phyloP scores from a whole-genome alignment of 2,329 filamentous ascomycete species.

The Claviceps fusiformis region DNA sequence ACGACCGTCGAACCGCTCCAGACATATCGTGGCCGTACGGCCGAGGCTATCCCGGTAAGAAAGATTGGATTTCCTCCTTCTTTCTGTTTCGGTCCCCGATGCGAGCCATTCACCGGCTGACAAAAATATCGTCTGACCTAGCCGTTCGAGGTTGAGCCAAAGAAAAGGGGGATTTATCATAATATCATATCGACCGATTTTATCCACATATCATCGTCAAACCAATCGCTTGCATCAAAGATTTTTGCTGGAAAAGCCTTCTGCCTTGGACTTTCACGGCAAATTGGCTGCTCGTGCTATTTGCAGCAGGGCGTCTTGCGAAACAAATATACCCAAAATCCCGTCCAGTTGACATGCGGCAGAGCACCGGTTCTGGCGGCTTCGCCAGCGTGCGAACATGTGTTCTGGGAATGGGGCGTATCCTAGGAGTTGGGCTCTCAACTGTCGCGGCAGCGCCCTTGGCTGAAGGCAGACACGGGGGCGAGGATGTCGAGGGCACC shows the following conservation, averaged over 20 bases:
- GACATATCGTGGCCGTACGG: conserved; percentile 3
- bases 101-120: not conserved
- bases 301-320: not conserved
- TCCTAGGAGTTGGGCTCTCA: conserved; percentile 35
- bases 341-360: conserved; percentile 13
- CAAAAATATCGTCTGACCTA: not conserved
- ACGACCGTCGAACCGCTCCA: not conserved
- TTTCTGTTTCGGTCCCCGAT: not conserved
- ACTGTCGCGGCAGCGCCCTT: conserved; percentile 36
- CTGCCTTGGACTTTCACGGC: not conserved
- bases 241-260: not conserved
- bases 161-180: not conserved
- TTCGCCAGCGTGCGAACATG: conserved; percentile 31
- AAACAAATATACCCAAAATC: not conserved
- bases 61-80: not conserved
- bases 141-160: conserved; percentile 1
- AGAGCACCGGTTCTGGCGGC: conserved; percentile 14
- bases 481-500: conserved; percentile 42
- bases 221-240: too few species aligned
- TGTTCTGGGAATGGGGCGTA: conserved; percentile 36
- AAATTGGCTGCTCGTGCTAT: not conserved
- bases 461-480: conserved; percentile 21
- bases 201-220: not conserved
- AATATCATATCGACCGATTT: not conserved
- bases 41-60: conserved; percentile 1